A percentile compares a stretch with the other conserved stretches of the same genome.
phyloP scores from a whole-genome alignment of 495 filamentous ascomycete species.

The Talaromyces trachyspermus region DNA sequence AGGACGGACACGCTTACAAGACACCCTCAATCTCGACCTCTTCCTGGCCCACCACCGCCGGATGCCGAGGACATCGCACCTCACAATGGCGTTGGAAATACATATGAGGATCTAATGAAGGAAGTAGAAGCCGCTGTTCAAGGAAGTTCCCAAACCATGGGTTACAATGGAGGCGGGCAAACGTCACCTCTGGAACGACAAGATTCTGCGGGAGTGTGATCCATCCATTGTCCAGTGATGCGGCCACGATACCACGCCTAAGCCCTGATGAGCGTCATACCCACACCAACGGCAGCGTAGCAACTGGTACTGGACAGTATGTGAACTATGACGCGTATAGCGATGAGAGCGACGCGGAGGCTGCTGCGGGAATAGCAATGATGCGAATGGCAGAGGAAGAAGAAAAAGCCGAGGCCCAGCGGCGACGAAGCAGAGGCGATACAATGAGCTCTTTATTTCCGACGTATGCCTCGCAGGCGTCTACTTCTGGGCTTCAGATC shows the following conservation, averaged over 20 bases:
- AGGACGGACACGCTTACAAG: slow-evolving; percentile 47
- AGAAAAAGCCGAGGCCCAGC: slow-evolving; percentile 48
- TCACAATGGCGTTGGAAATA: slow-evolving; percentile 16
- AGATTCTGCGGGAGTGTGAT: background rate
- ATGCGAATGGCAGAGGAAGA: slow-evolving; percentile 82
- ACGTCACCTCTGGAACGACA: background rate
- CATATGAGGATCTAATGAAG: slow-evolving; percentile 35
- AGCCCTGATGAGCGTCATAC: slow-evolving; percentile 39
- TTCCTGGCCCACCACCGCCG: slow-evolving; percentile 49
- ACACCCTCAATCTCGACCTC: slow-evolving; percentile 52
- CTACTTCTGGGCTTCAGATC: background rate
- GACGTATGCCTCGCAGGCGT: slow-evolving; percentile 18
- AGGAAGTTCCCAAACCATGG: slow-evolving; percentile 14
- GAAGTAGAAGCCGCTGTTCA: slow-evolving; percentile 43
- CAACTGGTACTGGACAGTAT: slow-evolving; percentile 35
- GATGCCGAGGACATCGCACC: slow-evolving; percentile 32
- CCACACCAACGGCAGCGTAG: slow-evolving; percentile 43
- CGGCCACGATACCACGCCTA: slow-evolving; percentile 14
- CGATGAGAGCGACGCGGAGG: slow-evolving; percentile 86
- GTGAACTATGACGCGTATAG: slow-evolving; percentile 49
- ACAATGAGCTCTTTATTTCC: slow-evolving; percentile 34
- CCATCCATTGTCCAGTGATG: slow-evolving; percentile 21
- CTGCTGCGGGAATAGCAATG: slow-evolving; percentile 74
- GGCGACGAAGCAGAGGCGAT: slow-evolving; percentile 48
- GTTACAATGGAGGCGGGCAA: background rate